Evolutionary conservation across 805 yeast species (phyloP).

Genomic region (Debaryomyces castellii): DNA sequence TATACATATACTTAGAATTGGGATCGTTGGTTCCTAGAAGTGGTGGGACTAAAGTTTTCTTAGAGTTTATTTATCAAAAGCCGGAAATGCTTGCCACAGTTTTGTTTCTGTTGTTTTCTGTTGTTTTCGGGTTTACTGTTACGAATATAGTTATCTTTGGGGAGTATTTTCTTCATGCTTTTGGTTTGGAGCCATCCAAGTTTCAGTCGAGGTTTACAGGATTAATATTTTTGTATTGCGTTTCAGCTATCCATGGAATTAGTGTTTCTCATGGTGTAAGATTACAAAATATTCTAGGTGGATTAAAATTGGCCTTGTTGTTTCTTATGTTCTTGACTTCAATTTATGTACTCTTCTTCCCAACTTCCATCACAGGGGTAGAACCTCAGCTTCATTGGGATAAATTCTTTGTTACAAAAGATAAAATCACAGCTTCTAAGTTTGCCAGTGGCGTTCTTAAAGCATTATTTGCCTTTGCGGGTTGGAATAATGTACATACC

Average conservation of each 20-base stretch:
- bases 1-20: constrained; percentile 64
- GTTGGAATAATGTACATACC: constrained; percentile 64
- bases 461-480: constrained; percentile 59
- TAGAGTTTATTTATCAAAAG: constrained; percentile 62
- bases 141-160: constrained; percentile 63
- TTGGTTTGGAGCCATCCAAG: constrained; percentile 41
- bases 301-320: constrained; percentile 55
- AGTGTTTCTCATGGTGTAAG: constrained; percentile 60
- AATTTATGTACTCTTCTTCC: constrained; percentile 53
- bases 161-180: constrained; percentile 50
- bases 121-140: constrained; percentile 55
- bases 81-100: constrained; percentile 59
- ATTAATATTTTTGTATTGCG: constrained; percentile 23
- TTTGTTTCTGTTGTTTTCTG: constrained; percentile 46
- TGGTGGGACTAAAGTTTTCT: constrained; percentile 74
- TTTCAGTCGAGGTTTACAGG: constrained; percentile 34
- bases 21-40: constrained; percentile 71
- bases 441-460: constrained; percentile 56
- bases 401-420: constrained; percentile 30
- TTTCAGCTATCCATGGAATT: constrained; percentile 50
- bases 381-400: constrained; percentile 40
- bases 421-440: constrained; percentile 39
- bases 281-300: constrained; percentile 64
- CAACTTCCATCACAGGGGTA: constrained; percentile 41
- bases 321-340: constrained; percentile 58